These are phyloP conservation scores for Kodamaea derodonti DNA, from an alignment of 1,139 yeast genomes.

Conservation along the genomic window DNA sequence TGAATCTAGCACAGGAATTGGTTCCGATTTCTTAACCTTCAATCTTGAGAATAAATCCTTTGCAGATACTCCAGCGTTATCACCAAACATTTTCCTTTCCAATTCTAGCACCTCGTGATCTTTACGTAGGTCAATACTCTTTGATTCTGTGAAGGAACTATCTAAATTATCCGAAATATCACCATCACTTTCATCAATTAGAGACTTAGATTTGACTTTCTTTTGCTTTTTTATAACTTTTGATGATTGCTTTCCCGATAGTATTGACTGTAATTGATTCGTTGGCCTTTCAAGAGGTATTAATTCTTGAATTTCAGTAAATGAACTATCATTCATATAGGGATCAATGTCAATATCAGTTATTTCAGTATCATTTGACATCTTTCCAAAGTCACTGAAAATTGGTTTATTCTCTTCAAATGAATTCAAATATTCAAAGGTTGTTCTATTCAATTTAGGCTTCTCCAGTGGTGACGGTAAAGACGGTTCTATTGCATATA, in stretches of 20 bases:
- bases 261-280: conserved; percentile 9
- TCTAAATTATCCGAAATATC: conserved; percentile 2
- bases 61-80: conserved; percentile 22
- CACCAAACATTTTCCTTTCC: conserved; percentile 28
- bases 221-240: conserved; percentile 1
- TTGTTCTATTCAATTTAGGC: too few species aligned
- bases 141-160: conserved; percentile 12
- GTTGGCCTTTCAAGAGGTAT: not conserved
- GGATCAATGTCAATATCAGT: conserved; percentile 17
- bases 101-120: conserved; percentile 26
- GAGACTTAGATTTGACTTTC: not conserved
- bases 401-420: not conserved
- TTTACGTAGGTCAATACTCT: conserved; percentile 11
- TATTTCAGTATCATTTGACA: conserved; percentile 12
- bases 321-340: not conserved
- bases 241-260: conserved; percentile 11
- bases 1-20: not conserved
- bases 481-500: too few species aligned
- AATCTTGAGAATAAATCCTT: conserved; percentile 27
- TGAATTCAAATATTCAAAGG: too few species aligned
- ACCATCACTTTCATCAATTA: conserved; percentile 1
- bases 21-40: conserved; percentile 6
- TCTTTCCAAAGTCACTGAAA: conserved; percentile 1
- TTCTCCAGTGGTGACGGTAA: too few species aligned
- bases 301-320: not conserved